Evolutionary conservation across 441 rosid genomes (phyloP), one percentile per base, ranked within the genome.

Genomic region (Raphanus hybrid): DNA sequence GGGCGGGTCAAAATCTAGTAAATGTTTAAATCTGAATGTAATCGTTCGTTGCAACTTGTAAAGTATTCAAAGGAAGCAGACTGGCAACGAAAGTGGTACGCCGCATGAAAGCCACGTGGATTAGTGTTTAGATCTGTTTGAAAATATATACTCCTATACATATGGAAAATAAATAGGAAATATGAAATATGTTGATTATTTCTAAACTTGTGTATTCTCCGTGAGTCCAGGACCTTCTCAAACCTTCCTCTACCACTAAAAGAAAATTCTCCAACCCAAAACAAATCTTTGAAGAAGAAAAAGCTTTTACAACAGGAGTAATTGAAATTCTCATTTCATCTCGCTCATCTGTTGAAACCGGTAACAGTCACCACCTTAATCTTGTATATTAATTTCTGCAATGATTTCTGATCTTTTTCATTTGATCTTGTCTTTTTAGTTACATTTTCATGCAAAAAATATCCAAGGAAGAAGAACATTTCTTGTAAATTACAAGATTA

Each of bases 211-310:
- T 14, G 2, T 59, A 60, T 3, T 69, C 43, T 54, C n/a, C 8
- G 5, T 0, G 62, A 32, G 67, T 77, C 80, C 7, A 39, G 76
- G 62, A 77, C 72, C 71, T 71, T 77, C 80, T 77, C 72, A 71
- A 71, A 71, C 41, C 71, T 77, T 77, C 80, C 55, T 64, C 61
- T 29, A 48, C 27, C 61, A 14, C 54, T 32, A 5, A 64, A 76
- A 57, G 7, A 52, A 50, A 2, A 11, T 18, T 64, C 1, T 55
- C 34, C 12, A 71, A 71, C 59, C 12, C 20, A 39, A 58, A 54
- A 76, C 50, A 54, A 37, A 35, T 62, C 34, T 39, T 61, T 8
- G 61, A 76, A 63, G n/a, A 41, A 65, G 71, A 57, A 27, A 52
- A 70, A 43, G 3, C 50, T 64, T 0, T 65, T n/a, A 1, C 67